phyloP scores from a whole-genome alignment of 2,329 filamentous ascomycete genomes.

The Colletotrichum chrysophilum region DNA sequence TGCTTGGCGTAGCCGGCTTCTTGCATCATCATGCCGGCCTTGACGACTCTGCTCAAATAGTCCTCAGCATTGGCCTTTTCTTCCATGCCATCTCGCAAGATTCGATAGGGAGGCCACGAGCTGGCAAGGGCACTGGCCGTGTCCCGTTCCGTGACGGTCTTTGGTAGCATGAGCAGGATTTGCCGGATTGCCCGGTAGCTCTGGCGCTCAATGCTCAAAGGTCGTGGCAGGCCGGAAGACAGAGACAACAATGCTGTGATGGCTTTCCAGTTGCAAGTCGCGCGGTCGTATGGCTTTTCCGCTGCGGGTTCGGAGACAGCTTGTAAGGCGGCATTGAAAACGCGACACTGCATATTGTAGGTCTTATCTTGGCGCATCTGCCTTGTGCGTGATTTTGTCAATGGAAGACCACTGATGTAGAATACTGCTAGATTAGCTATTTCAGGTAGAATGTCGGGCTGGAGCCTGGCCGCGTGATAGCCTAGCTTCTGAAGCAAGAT shows the following conservation, averaged over 20 bases:
- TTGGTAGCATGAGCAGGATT: slow-evolving; percentile 59
- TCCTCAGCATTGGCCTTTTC: slow-evolving; percentile 56
- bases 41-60: slow-evolving; percentile 57
- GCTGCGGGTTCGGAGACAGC: slow-evolving; percentile 35
- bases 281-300: slow-evolving; percentile 37
- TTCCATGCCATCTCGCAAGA: slow-evolving; percentile 64
- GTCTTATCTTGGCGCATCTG: neutral
- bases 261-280: slow-evolving; percentile 61
- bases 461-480: slow-evolving; percentile 23
- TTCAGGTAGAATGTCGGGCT: slow-evolving; percentile 31
- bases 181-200: slow-evolving; percentile 61
- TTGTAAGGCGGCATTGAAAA: slow-evolving; percentile 41
- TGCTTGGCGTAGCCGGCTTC: slow-evolving; percentile 59
- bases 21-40: slow-evolving; percentile 58
- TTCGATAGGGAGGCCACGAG: slow-evolving; percentile 66
- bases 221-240: slow-evolving; percentile 52
- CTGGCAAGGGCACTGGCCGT: slow-evolving; percentile 53
- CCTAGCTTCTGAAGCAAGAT: neutral
- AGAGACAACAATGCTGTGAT: slow-evolving; percentile 58
- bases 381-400: neutral
- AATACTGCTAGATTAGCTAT: slow-evolving; percentile 33
- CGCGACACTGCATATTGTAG: slow-evolving; percentile 31
- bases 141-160: slow-evolving; percentile 54
- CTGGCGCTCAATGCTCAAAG: slow-evolving; percentile 53
- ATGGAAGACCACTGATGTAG: slow-evolving; percentile 32